Evolutionary conservation across 2,329 filamentous ascomycete genomes (phyloP).

Genomic region (Aspergillus ruber): DNA sequence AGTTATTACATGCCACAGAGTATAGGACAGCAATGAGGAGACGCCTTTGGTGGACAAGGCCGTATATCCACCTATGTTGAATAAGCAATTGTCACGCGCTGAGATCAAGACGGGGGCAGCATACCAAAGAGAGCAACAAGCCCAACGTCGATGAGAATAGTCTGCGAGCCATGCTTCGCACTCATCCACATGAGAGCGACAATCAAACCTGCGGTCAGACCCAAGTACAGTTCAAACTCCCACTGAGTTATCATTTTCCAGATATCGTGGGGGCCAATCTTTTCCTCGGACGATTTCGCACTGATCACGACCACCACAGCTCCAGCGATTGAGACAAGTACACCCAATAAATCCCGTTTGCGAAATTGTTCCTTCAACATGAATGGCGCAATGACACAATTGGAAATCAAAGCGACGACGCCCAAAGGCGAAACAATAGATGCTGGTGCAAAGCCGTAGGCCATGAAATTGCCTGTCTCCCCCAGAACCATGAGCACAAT

Average conservation of each 20-base stretch:
- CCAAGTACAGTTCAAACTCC: conserved; percentile 88
- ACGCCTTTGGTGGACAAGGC: conserved; percentile 93
- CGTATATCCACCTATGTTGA: conserved; percentile 76
- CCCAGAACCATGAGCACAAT: conserved; percentile 88
- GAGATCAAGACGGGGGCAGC: not conserved
- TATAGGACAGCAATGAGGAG: conserved; percentile 88
- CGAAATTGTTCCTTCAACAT: conserved; percentile 90
- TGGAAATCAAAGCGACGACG: conserved; percentile 93
- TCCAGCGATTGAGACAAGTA: conserved; percentile 77
- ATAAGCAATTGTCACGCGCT: conserved; percentile 9
- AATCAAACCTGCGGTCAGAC: conserved; percentile 68
- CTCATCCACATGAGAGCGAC: conserved; percentile 73
- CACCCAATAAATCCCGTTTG: conserved; percentile 75
- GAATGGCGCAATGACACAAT: conserved; percentile 91
- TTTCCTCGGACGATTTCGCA: conserved; percentile 81
- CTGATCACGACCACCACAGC: conserved; percentile 90
- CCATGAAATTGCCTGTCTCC: conserved; percentile 92
- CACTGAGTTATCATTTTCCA: conserved; percentile 80
- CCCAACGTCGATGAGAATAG: conserved; percentile 85
- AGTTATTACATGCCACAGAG: conserved; percentile 77
- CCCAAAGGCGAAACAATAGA: conserved; percentile 95
- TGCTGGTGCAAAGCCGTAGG: conserved; percentile 94
- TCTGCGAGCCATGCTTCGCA: conserved; percentile 72
- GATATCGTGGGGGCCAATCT: conserved; percentile 83
- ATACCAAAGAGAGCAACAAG: conserved; percentile 88